A percentile compares a stretch with the other conserved stretches of the same genome.
phyloP scores from a whole-genome alignment of 257 asterid genomes.

The Solanum stenotomum region DNA sequence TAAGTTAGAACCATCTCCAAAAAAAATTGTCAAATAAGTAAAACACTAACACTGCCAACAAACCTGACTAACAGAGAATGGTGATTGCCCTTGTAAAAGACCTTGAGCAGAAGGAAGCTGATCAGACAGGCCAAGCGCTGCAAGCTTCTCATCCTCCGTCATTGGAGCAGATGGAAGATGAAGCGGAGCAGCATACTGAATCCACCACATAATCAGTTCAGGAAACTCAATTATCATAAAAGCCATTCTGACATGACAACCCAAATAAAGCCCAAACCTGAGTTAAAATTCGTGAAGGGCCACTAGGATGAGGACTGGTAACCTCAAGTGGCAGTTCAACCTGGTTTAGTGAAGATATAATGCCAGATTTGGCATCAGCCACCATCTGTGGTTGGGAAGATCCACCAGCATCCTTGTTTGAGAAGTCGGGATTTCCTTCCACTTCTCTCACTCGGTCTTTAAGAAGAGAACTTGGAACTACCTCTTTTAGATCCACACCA shows the following conservation, averaged over 20 bases:
- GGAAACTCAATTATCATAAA: background rate
- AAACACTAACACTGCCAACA: background rate
- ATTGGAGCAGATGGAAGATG: constrained; percentile 62
- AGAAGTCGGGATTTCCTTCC: constrained; percentile 97
- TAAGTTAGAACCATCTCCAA: background rate
- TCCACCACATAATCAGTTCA: constrained; percentile 12
- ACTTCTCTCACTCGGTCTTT: constrained; percentile 75
- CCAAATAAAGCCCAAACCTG: constrained; percentile 40
- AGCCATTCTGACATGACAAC: background rate
- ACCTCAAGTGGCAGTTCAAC: constrained; percentile 67
- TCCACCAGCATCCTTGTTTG: constrained; percentile 74
- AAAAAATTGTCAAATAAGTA: background rate
- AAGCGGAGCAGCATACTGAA: constrained; percentile 60
- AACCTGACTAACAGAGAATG: constrained; percentile 75
- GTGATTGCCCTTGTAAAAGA: constrained; percentile 59
- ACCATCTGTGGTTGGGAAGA: constrained; percentile 56
- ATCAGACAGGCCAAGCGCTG: constrained; percentile 67
- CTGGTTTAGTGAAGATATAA: constrained; percentile 54
- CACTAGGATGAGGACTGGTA: constrained; percentile 47
- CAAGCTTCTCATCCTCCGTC: constrained; percentile 72
- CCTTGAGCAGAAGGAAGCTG: constrained; percentile 70
- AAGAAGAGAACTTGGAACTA: constrained; percentile 74
- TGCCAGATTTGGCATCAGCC: constrained; percentile 64
- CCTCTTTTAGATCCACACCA: constrained; percentile 83
- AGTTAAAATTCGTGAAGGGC: constrained; percentile 57